Percentiles rank a stretch among this genome's conserved stretches.
Conservation (phyloP, 306 rosid species). For the Datisca glomerata region DNA sequence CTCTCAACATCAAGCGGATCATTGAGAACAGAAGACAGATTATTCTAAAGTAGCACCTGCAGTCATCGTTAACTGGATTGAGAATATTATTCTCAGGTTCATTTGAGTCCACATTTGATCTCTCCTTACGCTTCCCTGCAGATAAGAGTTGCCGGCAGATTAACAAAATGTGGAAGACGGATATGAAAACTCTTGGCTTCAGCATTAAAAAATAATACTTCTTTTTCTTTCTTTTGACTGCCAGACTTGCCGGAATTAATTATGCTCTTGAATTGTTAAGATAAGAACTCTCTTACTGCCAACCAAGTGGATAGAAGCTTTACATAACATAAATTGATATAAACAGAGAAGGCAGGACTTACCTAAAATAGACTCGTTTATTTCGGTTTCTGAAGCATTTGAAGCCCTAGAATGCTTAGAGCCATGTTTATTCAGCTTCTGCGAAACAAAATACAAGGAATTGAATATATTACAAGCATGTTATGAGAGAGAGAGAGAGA, state of each 20-base stretch:
- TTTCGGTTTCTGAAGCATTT: conserved; percentile 16
- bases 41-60: conserved; percentile 34
- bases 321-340: no score
- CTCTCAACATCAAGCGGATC: no score
- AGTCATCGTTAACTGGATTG: conserved; percentile 56
- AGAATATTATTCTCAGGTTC: conserved; percentile 47
- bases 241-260: no score
- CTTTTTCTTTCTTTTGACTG: no score
- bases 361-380: conserved; percentile 46
- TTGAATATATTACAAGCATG: no score
- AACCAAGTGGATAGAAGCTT: no score
- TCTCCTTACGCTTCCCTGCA: conserved; percentile 76
- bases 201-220: no score
- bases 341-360: no score
- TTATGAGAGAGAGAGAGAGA: not conserved
- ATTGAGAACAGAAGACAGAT: no score
- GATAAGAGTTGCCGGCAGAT: conserved; percentile 6
- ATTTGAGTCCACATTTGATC: conserved; percentile 31
- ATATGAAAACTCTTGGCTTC: no score
- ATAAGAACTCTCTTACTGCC: no score
- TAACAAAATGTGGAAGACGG: not conserved
- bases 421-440: conserved; percentile 44
- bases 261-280: no score
- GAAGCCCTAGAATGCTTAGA: conserved; percentile 31
- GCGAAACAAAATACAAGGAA: conserved; percentile 14